Evolutionary conservation across 2,329 filamentous ascomycete genomes (phyloP), one percentile per base, ranked within the genome.

Genomic region (Plectosphaerella sp.): DNA sequence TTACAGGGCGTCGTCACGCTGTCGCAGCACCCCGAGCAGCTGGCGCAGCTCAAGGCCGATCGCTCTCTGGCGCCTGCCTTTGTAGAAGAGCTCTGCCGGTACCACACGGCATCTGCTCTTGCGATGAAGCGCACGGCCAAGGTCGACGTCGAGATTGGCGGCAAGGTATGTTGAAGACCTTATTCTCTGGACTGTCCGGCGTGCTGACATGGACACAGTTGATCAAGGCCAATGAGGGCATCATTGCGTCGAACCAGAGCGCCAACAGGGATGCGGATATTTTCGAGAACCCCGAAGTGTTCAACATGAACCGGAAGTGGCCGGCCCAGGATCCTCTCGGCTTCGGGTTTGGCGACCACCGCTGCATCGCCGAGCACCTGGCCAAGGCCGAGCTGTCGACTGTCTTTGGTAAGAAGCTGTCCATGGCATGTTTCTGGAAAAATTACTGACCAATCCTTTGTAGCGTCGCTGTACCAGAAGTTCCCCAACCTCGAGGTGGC

Each of bases 71-170:
- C 68, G 1, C 59, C 51, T 3, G 51, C 57, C 0, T 77, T 79
- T 42, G 74, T 79, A 0, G 69, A 75, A 43, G 76, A 79, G 59
- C 66, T 79, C 1, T 76, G 72, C 55, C 67, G 76, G 7, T 79
- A 66, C 55, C 74, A 78, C 55, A 76, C 73, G 1, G 72, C 69
- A 1, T 76, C 72, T 1, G 69, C 75, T 2, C 61, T 79, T 51
- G 74, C 74, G 0, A 76, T 75, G 35, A 72, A 73, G 50, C 64
- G 76, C 14, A 73, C 73, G 2, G 74, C 75, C 6, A 77, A 76
- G 57, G 72, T 67, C 16, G 74, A 78, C 50, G 62, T 78, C 20
- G 65, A 67, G 36, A 60, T 77, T 20, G 70, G 71, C 4, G 74
- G 72, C 10, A 69, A 72, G 62, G 67, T 65, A 58, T 9, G 50